phyloP scores from a whole-genome alignment of 106 monocot genomes.

The Ottelia alismoides region DNA sequence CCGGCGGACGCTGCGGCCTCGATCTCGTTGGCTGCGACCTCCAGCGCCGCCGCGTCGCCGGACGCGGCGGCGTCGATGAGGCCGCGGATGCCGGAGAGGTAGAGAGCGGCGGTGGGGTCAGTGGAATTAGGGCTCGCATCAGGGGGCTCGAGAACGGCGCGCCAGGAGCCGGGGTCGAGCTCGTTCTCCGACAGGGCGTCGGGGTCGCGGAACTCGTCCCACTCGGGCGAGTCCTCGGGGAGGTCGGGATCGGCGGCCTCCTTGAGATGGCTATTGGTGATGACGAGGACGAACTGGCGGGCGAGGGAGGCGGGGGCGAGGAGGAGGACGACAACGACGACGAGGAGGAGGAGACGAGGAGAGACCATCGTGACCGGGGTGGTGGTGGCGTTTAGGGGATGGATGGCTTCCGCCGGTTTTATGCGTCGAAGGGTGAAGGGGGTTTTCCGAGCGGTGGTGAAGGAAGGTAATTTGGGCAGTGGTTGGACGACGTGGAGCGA shows the following conservation, averaged over 20 bases:
- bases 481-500: too few species aligned
- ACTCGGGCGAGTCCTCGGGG: conserved; percentile 32
- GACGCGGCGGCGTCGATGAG: conserved; percentile 45
- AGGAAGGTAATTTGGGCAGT: too few species aligned
- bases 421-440: too few species aligned
- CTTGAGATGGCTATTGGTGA: conserved; percentile 34
- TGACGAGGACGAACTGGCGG: conserved; percentile 48
- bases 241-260: conserved; percentile 10
- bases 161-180: conserved; percentile 73
- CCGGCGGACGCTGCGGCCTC: conserved; percentile 45
- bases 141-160: conserved; percentile 48
- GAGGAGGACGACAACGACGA: conserved; percentile 13
- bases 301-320: conserved; percentile 23
- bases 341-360: background rate
- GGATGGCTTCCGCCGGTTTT: too few species aligned
- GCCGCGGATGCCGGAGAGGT: conserved; percentile 39
- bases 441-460: too few species aligned
- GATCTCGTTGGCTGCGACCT: conserved; percentile 16
- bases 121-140: background rate
- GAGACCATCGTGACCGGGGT: too few species aligned
- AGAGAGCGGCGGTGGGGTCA: conserved; percentile 15
- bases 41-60: conserved; percentile 33
- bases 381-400: too few species aligned
- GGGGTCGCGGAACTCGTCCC: conserved; percentile 62
- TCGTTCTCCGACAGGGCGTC: conserved; percentile 26